These are phyloP conservation scores for Purpureocillium takamizusanense DNA, from an alignment of 2,329 filamentous ascomycete species.

Conservation along the genomic window DNA sequence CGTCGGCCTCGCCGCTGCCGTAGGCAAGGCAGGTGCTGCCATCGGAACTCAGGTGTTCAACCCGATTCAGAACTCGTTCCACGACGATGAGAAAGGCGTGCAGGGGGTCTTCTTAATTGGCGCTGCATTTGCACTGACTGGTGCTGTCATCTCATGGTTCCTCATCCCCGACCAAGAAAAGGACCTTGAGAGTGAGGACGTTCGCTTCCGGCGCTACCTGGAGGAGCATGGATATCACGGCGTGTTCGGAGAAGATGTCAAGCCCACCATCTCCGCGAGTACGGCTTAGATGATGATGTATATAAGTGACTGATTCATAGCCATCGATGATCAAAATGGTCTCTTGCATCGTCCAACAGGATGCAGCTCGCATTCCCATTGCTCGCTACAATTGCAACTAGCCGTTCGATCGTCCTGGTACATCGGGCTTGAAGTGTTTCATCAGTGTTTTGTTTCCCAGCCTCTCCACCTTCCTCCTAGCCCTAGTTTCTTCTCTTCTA, in stretches of 20 bases:
- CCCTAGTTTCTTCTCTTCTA: conserved; percentile 6
- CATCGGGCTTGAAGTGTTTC: conserved; percentile 6
- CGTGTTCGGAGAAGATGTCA: conserved; percentile 3
- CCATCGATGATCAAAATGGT: no score
- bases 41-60: conserved; percentile 29
- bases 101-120: conserved; percentile 18
- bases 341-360: no score
- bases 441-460: conserved; percentile 10
- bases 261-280: no score
- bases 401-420: not conserved
- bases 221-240: conserved; percentile 10
- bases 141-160: conserved; percentile 15
- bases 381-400: not conserved
- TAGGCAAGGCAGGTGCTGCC: conserved; percentile 42
- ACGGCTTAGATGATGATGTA: no score
- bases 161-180: conserved; percentile 13
- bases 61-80: conserved; percentile 11
- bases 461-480: conserved; percentile 7
- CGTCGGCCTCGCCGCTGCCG: conserved; percentile 38
- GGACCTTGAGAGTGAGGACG: conserved; percentile 11
- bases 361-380: no score
- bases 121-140: conserved; percentile 14
- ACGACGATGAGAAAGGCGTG: conserved; percentile 12
- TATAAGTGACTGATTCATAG: no score
- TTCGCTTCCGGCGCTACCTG: conserved; percentile 9